phyloP scores from a whole-genome alignment of 1,284 basidiomycete genomes.

The Anthracocystis panici-leucophaei region DNA sequence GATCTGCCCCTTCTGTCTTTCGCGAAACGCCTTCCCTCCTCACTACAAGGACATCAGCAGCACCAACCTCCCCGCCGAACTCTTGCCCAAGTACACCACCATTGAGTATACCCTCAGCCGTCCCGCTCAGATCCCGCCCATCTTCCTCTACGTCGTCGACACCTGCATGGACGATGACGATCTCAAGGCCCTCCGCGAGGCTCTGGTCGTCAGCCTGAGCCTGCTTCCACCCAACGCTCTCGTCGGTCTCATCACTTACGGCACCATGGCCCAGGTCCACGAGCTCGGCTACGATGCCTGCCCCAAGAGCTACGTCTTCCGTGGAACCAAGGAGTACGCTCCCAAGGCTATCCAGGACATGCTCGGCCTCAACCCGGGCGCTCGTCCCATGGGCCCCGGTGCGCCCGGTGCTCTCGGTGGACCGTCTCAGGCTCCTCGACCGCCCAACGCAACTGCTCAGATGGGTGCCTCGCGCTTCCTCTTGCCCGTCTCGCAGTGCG shows the following conservation, averaged over 20 bases:
- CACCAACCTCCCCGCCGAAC: slow-evolving; percentile 94
- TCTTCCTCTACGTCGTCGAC: slow-evolving; percentile 97
- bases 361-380: slow-evolving; percentile 82
- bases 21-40: slow-evolving; percentile 95
- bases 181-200: slow-evolving; percentile 91
- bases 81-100: slow-evolving; percentile 97
- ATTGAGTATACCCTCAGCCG: slow-evolving; percentile 97
- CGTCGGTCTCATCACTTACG: slow-evolving; percentile 94
- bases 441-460: slow-evolving; percentile 75
- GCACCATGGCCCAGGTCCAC: slow-evolving; percentile 99
- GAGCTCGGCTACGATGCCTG: slow-evolving; percentile 97
- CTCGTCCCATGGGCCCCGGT: slow-evolving; percentile 72
- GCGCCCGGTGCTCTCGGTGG: slow-evolving; percentile 70
- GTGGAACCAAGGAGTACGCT: slow-evolving; percentile 97
- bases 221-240: slow-evolving; percentile 92
- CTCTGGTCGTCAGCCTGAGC: slow-evolving; percentile 90
- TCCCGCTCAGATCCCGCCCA: slow-evolving; percentile 89
- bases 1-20: slow-evolving; percentile 99
- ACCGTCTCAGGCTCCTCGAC: slow-evolving; percentile 74
- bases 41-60: slow-evolving; percentile 99
- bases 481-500: slow-evolving; percentile 90
- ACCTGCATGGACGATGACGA: slow-evolving; percentile 97
- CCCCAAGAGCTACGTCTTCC: slow-evolving; percentile 98
- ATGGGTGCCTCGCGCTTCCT: slow-evolving; percentile 93
- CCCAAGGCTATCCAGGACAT: slow-evolving; percentile 99